Percentiles rank a stretch among this genome's conserved stretches.
Conservation (phyloP, 371 early-diverging fungal species). For the Phascolomyces articulosus region DNA sequence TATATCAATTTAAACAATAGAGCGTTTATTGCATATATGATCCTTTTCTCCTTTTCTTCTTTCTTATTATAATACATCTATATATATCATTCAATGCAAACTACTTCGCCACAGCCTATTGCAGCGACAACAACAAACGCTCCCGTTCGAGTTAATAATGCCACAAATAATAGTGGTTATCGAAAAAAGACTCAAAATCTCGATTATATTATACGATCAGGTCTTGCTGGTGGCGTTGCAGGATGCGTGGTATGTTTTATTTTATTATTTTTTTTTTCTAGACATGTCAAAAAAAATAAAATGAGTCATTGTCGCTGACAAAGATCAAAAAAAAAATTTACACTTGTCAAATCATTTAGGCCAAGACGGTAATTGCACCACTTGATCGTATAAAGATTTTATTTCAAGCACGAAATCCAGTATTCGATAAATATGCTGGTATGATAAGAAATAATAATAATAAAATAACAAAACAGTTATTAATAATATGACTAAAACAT, state of each 20-base stretch:
- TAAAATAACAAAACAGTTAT: too few species aligned
- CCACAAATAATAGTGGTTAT: background rate
- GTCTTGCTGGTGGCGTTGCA: slow-evolving; percentile 56
- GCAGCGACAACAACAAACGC: background rate
- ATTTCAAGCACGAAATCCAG: slow-evolving; percentile 92
- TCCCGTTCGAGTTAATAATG: background rate
- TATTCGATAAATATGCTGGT: slow-evolving; percentile 86
- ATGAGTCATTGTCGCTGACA: slow-evolving; percentile 1
- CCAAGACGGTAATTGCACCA: slow-evolving; percentile 94
- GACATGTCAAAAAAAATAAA: background rate
- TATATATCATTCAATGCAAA: background rate
- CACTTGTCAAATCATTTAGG: slow-evolving; percentile 34
- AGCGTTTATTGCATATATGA: too few species aligned
- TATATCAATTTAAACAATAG: background rate
- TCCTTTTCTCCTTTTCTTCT: background rate
- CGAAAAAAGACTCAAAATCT: slow-evolving; percentile 35
- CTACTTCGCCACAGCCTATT: slow-evolving; percentile 5
- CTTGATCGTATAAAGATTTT: slow-evolving; percentile 97
- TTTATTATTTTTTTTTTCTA: background rate
- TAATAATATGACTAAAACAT: too few species aligned
- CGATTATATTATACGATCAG: slow-evolving; percentile 51
- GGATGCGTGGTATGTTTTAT: slow-evolving; percentile 49
- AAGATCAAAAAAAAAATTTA: background rate
- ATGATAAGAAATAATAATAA: background rate
- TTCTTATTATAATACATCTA: too few species aligned